Conservation (phyloP, 768 basidiomycete species). For the Collybiopsis confluens region DNA sequence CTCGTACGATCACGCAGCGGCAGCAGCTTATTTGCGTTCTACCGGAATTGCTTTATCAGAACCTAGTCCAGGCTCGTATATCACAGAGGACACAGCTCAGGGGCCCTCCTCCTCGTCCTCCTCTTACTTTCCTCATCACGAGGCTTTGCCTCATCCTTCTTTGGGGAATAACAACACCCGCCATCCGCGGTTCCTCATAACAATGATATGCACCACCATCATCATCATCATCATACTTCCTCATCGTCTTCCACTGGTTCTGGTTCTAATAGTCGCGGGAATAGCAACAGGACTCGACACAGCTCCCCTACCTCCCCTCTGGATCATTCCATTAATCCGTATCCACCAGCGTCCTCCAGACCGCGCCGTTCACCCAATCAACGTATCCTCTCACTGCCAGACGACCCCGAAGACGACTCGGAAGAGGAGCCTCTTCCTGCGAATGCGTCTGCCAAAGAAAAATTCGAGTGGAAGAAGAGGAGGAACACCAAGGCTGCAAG, state of each 20-base stretch:
- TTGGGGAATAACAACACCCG: too few species aligned
- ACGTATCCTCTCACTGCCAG: slow-evolving; percentile 14
- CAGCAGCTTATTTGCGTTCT: neutral
- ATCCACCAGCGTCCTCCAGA: neutral
- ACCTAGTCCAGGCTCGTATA: neutral
- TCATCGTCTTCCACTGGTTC: neutral
- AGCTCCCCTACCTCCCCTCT: neutral
- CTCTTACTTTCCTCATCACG: neutral
- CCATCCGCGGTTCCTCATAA: too few species aligned
- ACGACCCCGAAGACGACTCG: slow-evolving; percentile 54
- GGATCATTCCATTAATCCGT: neutral
- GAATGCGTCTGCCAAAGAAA: slow-evolving; percentile 53
- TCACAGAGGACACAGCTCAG: neutral
- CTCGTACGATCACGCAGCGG: neutral
- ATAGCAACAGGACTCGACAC: neutral
- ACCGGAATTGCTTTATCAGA: neutral
- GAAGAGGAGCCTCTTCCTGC: slow-evolving; percentile 36
- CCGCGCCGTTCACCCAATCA: neutral
- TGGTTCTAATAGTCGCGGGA: neutral
- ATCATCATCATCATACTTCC: neutral
- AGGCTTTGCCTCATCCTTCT: neutral
- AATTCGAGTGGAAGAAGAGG: slow-evolving; percentile 73
- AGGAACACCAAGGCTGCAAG: slow-evolving; percentile 87
- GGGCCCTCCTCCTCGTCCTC: too few species aligned
- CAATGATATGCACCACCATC: too few species aligned